Conservation (phyloP, 2,329 filamentous ascomycete genomes). For the Ceratocystis papillata region DNA sequence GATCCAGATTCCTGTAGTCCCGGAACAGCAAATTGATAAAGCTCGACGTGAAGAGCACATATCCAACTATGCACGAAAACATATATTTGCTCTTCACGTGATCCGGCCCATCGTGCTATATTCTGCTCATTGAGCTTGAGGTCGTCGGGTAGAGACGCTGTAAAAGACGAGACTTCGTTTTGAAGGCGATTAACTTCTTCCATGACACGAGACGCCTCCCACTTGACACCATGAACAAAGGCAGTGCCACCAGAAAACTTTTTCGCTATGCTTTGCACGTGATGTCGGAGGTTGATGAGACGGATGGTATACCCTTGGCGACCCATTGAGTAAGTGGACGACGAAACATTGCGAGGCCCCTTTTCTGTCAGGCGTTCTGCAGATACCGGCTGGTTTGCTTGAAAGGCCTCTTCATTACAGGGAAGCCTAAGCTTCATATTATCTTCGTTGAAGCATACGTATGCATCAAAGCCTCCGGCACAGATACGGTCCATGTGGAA, state of each 20-base stretch:
- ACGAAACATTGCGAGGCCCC: neutral
- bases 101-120: constrained; percentile 30
- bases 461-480: constrained; percentile 35
- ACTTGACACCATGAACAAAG: constrained; percentile 23
- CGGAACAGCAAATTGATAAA: constrained; percentile 35
- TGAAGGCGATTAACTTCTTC: constrained; percentile 33
- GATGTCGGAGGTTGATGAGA: constrained; percentile 33
- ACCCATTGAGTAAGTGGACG: constrained; percentile 28
- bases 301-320: constrained; percentile 32
- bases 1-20: constrained; percentile 31
- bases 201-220: constrained; percentile 34
- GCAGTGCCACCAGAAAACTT: constrained; percentile 23
- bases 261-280: constrained; percentile 30
- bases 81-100: constrained; percentile 31
- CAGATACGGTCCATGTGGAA: constrained; percentile 34
- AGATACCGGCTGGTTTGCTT: constrained; percentile 29
- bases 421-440: constrained; percentile 34
- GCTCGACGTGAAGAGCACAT: constrained; percentile 33
- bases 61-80: constrained; percentile 34
- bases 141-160: constrained; percentile 31
- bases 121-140: constrained; percentile 32
- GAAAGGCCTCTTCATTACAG: constrained; percentile 31
- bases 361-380: constrained; percentile 30
- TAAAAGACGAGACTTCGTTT: constrained; percentile 32
- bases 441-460: constrained; percentile 33